These are phyloP conservation scores for Diaporthe capsici DNA, from an alignment of 2,329 filamentous ascomycete species.

Conservation along the genomic window DNA sequence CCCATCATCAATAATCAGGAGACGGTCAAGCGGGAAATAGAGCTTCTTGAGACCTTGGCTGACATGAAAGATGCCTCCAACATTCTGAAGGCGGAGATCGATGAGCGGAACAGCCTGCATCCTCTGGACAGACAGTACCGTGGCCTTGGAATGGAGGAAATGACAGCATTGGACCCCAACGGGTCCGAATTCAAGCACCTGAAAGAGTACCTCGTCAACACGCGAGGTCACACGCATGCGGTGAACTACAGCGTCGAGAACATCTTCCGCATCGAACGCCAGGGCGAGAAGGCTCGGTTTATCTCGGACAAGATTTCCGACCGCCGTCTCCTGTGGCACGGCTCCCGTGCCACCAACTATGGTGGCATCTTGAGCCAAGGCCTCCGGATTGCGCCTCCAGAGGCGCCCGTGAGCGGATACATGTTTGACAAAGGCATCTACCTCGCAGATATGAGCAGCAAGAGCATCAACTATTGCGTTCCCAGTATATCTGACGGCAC, in stretches of 20 bases:
- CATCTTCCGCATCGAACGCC: slow-evolving; percentile 86
- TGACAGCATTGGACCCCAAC: slow-evolving; percentile 74
- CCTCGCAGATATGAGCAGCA: slow-evolving; percentile 86
- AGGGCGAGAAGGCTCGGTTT: slow-evolving; percentile 80
- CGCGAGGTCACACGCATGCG: slow-evolving; percentile 76
- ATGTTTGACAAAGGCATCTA: slow-evolving; percentile 96
- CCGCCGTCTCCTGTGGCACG: slow-evolving; percentile 88
- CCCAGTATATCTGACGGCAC: slow-evolving; percentile 73
- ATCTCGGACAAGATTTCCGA: slow-evolving; percentile 70
- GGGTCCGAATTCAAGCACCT: slow-evolving; percentile 77
- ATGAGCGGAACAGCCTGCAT: slow-evolving; percentile 68
- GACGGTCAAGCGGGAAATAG: slow-evolving; percentile 81
- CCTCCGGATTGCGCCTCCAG: slow-evolving; percentile 88
- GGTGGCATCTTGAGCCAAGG: slow-evolving; percentile 90
- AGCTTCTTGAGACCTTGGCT: slow-evolving; percentile 83
- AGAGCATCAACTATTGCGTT: slow-evolving; percentile 84
- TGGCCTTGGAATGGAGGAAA: slow-evolving; percentile 80
- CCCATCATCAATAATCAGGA: slow-evolving; percentile 72
- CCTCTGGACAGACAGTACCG: slow-evolving; percentile 80
- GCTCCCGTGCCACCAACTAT: slow-evolving; percentile 86
- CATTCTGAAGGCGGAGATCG: slow-evolving; percentile 78
- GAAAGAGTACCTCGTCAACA: slow-evolving; percentile 75
- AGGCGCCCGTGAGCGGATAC: slow-evolving; percentile 84
- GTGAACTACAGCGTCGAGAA: slow-evolving; percentile 72
- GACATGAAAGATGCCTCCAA: slow-evolving; percentile 88